Conservation (phyloP, 331 rosid genomes). For the Rosa hybrid region DNA sequence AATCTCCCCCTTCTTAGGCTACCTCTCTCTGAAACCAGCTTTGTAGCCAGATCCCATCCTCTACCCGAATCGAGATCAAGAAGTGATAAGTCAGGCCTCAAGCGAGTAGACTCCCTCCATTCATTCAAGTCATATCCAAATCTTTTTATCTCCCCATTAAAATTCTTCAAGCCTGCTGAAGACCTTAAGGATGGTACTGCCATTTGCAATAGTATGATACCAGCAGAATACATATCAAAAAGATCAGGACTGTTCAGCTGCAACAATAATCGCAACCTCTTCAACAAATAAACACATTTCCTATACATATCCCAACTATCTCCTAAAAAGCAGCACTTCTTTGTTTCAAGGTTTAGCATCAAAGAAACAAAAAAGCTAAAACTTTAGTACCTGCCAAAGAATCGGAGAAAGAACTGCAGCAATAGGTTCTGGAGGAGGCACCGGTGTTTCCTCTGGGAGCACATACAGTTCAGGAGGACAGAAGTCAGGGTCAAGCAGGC, state of each 20-base stretch:
- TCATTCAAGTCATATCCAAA: constrained; percentile 56
- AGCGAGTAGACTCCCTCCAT: constrained; percentile 58
- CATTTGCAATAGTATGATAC: constrained; percentile 80
- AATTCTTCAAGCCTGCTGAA: constrained; percentile 62
- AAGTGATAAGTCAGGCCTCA: constrained; percentile 45
- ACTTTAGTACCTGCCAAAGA: constrained; percentile 75
- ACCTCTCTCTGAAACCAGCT: constrained; percentile 74
- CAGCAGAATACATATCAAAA: constrained; percentile 82
- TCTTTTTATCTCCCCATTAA: constrained; percentile 59
- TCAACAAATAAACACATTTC: neutral
- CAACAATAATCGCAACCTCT: constrained; percentile 33
- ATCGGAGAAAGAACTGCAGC: constrained; percentile 89
- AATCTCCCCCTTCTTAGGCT: constrained; percentile 62
- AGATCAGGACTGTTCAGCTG: constrained; percentile 86
- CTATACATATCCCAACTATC: neutral
- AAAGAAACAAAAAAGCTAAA: neutral
- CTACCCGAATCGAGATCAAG: constrained; percentile 61
- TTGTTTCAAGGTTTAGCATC: neutral
- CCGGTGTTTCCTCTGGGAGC: constrained; percentile 93
- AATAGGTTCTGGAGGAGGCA: constrained; percentile 89
- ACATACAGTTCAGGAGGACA: constrained; percentile 92
- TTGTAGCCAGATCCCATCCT: constrained; percentile 85
- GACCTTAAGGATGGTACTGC: constrained; percentile 76
- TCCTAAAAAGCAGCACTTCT: neutral
- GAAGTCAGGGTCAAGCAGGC: constrained; percentile 81